These are phyloP conservation scores for Echium plantagineum DNA, from an alignment of 257 asterid species.

Conservation along the genomic window DNA sequence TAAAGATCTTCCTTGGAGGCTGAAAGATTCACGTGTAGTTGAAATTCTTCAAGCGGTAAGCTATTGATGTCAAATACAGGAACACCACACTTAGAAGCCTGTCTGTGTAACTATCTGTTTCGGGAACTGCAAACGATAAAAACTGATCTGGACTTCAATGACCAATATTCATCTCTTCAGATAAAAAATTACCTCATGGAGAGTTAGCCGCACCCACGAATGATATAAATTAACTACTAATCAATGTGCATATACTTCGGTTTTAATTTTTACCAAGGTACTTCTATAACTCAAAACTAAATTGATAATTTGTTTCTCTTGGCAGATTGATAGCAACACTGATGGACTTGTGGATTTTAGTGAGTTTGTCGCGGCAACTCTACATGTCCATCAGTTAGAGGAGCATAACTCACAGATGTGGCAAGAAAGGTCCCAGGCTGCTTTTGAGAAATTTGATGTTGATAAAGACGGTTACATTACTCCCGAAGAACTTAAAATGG, in stretches of 20 bases:
- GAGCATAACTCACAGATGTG: conserved; percentile 64
- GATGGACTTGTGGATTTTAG: conserved; percentile 81
- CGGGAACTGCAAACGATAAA: background rate
- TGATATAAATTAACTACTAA: too few relatives aligned
- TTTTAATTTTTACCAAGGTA: background rate
- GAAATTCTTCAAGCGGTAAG: conserved; percentile 86
- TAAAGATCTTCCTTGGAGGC: conserved; percentile 81
- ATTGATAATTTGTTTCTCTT: conserved; percentile 7
- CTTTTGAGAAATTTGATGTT: conserved; percentile 72
- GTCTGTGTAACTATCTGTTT: background rate
- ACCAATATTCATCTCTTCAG: background rate
- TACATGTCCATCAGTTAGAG: conserved; percentile 72
- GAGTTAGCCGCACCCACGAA: too few relatives aligned
- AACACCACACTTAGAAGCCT: too few relatives aligned
- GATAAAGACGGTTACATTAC: conserved; percentile 73
- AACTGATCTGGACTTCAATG: background rate
- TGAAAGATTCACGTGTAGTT: conserved; percentile 69
- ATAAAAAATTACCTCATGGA: too few relatives aligned
- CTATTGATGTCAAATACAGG: background rate
- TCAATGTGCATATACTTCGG: background rate
- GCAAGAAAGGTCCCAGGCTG: conserved; percentile 59
- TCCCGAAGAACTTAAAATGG: conserved; percentile 69
- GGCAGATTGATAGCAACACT: conserved; percentile 75
- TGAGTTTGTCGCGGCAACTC: conserved; percentile 75
- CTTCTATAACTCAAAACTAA: conserved; percentile 2